Percentiles rank a stretch among this genome's conserved stretches.
Conservation (phyloP, 2,329 filamentous ascomycete genomes). For the Aciculosporium take region DNA sequence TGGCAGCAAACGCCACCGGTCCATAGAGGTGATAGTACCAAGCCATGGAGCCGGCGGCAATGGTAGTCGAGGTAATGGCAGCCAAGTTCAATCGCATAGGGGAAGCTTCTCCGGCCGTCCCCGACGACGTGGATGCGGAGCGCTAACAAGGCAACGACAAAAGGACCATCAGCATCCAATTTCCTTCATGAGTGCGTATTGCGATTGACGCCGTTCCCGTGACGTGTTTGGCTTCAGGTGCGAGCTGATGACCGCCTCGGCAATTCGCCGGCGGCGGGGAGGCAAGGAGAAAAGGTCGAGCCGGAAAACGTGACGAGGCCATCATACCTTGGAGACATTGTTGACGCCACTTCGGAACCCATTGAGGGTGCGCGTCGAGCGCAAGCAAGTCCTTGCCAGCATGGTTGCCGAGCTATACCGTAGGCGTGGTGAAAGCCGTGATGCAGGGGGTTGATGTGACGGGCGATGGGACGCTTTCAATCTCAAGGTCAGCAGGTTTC, state of each 20-base stretch:
- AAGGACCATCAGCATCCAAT: constrained; percentile 25
- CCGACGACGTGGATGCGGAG: constrained; percentile 59
- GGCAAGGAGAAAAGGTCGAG: background rate
- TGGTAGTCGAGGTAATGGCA: constrained; percentile 70
- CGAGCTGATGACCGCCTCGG: constrained; percentile 16
- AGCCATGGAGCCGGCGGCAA: constrained; percentile 77
- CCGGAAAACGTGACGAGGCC: constrained; percentile 18
- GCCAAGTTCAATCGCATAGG: constrained; percentile 74
- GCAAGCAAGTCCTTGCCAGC: constrained; percentile 86
- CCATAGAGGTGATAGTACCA: constrained; percentile 98
- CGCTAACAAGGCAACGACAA: constrained; percentile 29
- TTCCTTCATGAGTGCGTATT: constrained; percentile 10
- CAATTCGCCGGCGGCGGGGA: background rate
- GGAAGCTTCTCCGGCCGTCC: constrained; percentile 54
- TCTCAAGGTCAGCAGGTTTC: constrained; percentile 23
- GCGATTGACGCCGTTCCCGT: constrained; percentile 17
- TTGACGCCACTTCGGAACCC: constrained; percentile 59
- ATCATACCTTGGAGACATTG: constrained; percentile 58
- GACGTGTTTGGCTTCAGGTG: constrained; percentile 10
- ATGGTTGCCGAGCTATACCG: constrained; percentile 47
- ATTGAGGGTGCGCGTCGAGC: constrained; percentile 75
- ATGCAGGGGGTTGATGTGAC: constrained; percentile 20
- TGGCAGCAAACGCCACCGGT: constrained; percentile 73
- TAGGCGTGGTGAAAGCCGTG: constrained; percentile 22
- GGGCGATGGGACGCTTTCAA: constrained; percentile 22